Conservation (phyloP, 805 yeast species). For the Lipomyces orientalis region DNA sequence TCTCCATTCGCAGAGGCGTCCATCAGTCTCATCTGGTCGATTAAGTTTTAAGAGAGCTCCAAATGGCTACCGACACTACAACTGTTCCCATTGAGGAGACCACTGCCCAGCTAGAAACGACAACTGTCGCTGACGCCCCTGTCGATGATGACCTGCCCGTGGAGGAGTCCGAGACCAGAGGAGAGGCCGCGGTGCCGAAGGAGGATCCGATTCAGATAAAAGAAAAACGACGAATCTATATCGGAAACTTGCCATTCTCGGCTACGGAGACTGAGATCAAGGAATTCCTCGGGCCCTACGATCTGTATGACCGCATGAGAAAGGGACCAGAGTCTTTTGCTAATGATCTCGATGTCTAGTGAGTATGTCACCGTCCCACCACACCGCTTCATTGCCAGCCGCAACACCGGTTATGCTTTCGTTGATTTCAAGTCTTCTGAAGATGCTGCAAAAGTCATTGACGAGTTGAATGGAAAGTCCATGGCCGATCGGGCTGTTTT, state of each 20-base stretch:
- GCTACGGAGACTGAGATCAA: conserved; percentile 61
- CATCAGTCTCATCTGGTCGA: neutral
- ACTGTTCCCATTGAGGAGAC: conserved; percentile 20
- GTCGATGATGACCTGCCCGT: conserved; percentile 16
- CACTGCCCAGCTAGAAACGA: conserved; percentile 18
- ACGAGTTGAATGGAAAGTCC: conserved; percentile 48
- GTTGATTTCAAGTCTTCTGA: conserved; percentile 54
- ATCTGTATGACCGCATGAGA: conserved; percentile 51
- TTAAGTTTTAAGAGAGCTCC: neutral
- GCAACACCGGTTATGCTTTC: conserved; percentile 62
- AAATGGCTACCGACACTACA: conserved; percentile 14
- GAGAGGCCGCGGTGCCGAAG: conserved; percentile 7
- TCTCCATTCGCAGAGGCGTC: neutral
- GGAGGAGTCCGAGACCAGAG: conserved; percentile 4
- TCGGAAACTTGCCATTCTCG: conserved; percentile 59
- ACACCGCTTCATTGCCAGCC: conserved; percentile 11
- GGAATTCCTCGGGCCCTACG: conserved; percentile 52
- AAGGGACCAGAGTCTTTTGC: neutral
- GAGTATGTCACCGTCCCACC: conserved; percentile 20
- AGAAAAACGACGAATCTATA: conserved; percentile 51
- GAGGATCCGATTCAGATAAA: conserved; percentile 31
- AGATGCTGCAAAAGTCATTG: conserved; percentile 53
- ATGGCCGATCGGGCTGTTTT: conserved; percentile 43
- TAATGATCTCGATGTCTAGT: conserved; percentile 20
- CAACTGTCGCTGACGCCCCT: conserved; percentile 23